phyloP scores from a whole-genome alignment of 768 basidiomycete genomes.

The Rhizopogon rudus region DNA sequence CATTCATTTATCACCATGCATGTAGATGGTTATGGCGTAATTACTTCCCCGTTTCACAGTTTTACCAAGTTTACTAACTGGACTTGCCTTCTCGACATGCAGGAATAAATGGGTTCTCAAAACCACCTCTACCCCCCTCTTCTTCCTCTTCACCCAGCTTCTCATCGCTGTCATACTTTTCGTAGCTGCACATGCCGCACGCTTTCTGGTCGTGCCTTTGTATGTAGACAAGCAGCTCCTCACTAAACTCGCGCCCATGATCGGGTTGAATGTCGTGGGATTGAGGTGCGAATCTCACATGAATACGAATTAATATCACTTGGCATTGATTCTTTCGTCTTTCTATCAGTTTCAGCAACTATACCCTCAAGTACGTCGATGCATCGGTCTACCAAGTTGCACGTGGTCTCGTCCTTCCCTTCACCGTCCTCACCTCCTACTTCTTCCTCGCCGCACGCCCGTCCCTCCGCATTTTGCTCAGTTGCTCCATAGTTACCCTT shows the following conservation, averaged over 20 bases:
- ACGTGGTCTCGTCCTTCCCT: slow-evolving; percentile 87
- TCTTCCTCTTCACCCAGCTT: slow-evolving; percentile 82
- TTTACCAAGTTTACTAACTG: slow-evolving; percentile 7
- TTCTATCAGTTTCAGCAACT: slow-evolving; percentile 74
- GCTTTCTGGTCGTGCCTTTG: slow-evolving; percentile 63
- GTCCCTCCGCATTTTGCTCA: slow-evolving; percentile 64
- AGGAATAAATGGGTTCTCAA: slow-evolving; percentile 94
- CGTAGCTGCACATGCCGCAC: slow-evolving; percentile 52
- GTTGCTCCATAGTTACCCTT: slow-evolving; percentile 77
- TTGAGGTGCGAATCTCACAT: slow-evolving; percentile 54
- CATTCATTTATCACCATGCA: background rate
- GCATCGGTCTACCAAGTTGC: slow-evolving; percentile 96
- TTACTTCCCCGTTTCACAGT: slow-evolving; percentile 6
- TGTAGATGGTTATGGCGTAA: slow-evolving; percentile 89
- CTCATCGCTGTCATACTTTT: slow-evolving; percentile 77
- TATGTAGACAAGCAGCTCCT: slow-evolving; percentile 59
- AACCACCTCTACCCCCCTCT: slow-evolving; percentile 67
- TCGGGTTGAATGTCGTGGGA: slow-evolving; percentile 74
- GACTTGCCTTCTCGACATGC: slow-evolving; percentile 6
- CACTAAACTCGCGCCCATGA: slow-evolving; percentile 72
- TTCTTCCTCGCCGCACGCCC: slow-evolving; percentile 73
- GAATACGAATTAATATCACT: background rate
- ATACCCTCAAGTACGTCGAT: slow-evolving; percentile 89
- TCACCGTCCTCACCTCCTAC: slow-evolving; percentile 88
- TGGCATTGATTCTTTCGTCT: background rate